A percentile compares a stretch with the other conserved stretches of the same genome.
phyloP scores from a whole-genome alignment of 192 early-diverging fungal species.

The Piromyces finnis region DNA sequence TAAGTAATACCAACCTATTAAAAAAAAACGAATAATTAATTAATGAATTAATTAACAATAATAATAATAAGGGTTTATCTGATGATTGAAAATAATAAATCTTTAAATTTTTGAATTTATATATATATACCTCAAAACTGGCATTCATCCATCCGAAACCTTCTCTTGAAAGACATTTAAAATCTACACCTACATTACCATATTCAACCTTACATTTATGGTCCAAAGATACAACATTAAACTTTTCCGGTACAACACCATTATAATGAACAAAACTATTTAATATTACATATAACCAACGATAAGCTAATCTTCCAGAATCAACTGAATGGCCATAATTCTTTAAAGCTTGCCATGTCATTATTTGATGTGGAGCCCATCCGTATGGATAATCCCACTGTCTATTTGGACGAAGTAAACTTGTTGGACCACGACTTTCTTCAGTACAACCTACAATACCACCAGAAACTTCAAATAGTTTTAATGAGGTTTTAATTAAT shows the following conservation, averaged over 20 bases:
- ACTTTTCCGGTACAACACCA: conserved; percentile 94
- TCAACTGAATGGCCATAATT: conserved; percentile 61
- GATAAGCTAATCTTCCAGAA: conserved; percentile 65
- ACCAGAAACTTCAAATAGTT: conserved; percentile 74
- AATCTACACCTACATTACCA: conserved; percentile 86
- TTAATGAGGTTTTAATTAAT: conserved; percentile 46
- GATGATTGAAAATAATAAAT: too few species aligned
- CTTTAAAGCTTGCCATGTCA: conserved; percentile 80
- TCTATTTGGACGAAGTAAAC: conserved; percentile 69
- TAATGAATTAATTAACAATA: too few species aligned
- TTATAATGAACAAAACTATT: conserved; percentile 94
- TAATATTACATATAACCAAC: conserved; percentile 90
- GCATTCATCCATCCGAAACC: conserved; percentile 99
- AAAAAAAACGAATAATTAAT: too few species aligned
- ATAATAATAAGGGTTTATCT: too few species aligned
- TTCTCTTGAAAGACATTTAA: conserved; percentile 81
- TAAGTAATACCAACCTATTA: not conserved
- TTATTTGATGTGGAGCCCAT: conserved; percentile 99
- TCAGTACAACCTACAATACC: conserved; percentile 88
- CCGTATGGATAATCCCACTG: conserved; percentile 90
- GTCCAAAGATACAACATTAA: conserved; percentile 79
- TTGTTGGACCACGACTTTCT: conserved; percentile 62
- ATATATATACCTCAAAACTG: conserved; percentile 29
- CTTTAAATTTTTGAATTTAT: too few species aligned
- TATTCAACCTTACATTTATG: conserved; percentile 90